Evolutionary conservation across 768 basidiomycete species (phyloP).

Genomic region (Tricholoma matsutake): DNA sequence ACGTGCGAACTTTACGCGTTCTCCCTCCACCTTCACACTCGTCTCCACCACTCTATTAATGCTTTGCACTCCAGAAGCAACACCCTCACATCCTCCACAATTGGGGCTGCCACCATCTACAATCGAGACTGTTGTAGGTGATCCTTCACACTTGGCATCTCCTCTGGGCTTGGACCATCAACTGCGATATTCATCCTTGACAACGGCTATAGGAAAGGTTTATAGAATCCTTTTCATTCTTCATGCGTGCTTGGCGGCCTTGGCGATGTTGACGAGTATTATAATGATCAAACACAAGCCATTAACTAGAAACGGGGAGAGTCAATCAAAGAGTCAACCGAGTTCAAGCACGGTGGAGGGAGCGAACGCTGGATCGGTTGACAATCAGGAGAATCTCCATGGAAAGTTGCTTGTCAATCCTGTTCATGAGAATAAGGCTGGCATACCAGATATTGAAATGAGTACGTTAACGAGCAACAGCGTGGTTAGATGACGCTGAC

Average conservation of each 20-base stretch:
- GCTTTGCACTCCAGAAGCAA: conserved; percentile 38
- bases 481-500: too few species aligned
- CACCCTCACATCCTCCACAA: conserved; percentile 41
- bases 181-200: conserved; percentile 41
- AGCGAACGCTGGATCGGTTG: not conserved
- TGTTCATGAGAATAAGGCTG: not conserved
- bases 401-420: not conserved
- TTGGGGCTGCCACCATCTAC: conserved; percentile 34
- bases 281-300: conserved; percentile 62
- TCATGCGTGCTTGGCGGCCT: conserved; percentile 50
- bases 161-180: conserved; percentile 37
- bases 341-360: too few species aligned
- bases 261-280: conserved; percentile 53
- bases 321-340: not conserved
- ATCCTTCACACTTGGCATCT: conserved; percentile 38
- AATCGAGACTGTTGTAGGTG: conserved; percentile 45
- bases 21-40: not conserved
- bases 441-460: not conserved
- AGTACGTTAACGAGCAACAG: too few species aligned
- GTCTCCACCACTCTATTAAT: not conserved
- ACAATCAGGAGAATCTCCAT: not conserved
- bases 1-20: conserved; percentile 8
- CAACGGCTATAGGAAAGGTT: conserved; percentile 53
- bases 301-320: conserved; percentile 54
- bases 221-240: conserved; percentile 59